Evolutionary conservation across 805 yeast genomes (phyloP).

Genomic region (Saccharomyces jurei): DNA sequence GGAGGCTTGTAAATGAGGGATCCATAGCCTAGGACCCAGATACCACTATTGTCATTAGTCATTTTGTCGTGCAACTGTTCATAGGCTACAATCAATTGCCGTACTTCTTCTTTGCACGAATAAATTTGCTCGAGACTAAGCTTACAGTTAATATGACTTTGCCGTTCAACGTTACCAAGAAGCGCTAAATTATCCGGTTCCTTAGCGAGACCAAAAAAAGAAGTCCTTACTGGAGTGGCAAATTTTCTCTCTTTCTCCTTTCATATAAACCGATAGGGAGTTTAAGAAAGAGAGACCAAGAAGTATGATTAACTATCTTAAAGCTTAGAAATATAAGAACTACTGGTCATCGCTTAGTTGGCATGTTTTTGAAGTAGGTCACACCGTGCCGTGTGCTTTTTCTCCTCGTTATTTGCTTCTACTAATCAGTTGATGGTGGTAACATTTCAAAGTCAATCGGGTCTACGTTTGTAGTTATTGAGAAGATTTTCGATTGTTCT

Average conservation of each 20-base stretch:
- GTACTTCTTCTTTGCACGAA: background rate
- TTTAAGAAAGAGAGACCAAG: background rate
- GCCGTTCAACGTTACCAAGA: background rate
- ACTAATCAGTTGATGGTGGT: background rate
- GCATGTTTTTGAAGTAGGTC: background rate
- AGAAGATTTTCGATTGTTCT: background rate
- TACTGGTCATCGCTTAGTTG: background rate
- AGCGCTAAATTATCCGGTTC: background rate
- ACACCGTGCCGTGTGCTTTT: background rate
- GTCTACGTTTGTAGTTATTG: background rate
- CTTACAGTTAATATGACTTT: background rate
- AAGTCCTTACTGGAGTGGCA: background rate
- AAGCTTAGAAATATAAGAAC: background rate
- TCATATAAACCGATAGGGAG: background rate
- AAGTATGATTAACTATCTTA: background rate
- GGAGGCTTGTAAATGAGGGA: slow-evolving; percentile 88
- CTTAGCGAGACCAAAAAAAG: background rate
- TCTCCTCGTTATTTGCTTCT: background rate
- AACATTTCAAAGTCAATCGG: background rate
- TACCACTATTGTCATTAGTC: slow-evolving; percentile 15
- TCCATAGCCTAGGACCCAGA: slow-evolving; percentile 89
- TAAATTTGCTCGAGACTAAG: background rate
- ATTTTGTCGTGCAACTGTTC: background rate
- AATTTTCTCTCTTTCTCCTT: background rate
- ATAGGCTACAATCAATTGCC: background rate